Evolutionary conservation across 306 rosid genomes (phyloP).

Genomic region (Citrullus colocynthis): DNA sequence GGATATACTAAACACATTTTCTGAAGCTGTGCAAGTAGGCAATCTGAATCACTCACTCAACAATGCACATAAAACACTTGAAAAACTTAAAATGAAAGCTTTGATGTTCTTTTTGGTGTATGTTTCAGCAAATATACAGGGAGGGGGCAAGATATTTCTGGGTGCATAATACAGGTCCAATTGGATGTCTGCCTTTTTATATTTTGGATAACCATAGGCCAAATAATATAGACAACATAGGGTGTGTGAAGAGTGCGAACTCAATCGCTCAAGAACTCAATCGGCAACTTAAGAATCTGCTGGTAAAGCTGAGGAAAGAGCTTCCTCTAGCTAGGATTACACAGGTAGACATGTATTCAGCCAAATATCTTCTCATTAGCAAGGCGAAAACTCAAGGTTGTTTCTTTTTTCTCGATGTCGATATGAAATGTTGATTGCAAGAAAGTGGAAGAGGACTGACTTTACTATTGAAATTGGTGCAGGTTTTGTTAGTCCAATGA

Average conservation of each 20-base stretch:
- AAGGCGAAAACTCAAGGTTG: constrained; percentile 45
- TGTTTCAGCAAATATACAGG: constrained; percentile 45
- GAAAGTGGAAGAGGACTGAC: neutral
- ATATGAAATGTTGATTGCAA: neutral
- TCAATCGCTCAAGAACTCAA: constrained; percentile 68
- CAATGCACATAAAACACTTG: neutral
- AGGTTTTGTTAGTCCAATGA: constrained; percentile 70
- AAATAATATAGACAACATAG: constrained; percentile 39
- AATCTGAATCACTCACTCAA: neutral
- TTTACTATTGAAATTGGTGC: constrained; percentile 7
- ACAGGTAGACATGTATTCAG: constrained; percentile 59
- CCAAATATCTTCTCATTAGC: constrained; percentile 53
- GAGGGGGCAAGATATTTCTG: constrained; percentile 71
- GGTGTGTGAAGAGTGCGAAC: constrained; percentile 56
- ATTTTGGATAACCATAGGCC: constrained; percentile 31
- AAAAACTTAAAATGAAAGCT: neutral
- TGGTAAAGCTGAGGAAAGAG: constrained; percentile 25
- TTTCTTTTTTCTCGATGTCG: neutral
- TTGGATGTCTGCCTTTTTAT: constrained; percentile 62
- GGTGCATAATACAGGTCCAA: constrained; percentile 75
- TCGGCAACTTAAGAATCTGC: constrained; percentile 40
- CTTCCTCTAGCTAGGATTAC: constrained; percentile 48
- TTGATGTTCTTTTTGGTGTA: neutral
- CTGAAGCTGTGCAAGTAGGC: constrained; percentile 46
- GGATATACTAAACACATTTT: constrained; percentile 33